Percentiles rank a stretch among this genome's conserved stretches.
Conservation (phyloP, 495 filamentous ascomycete genomes). For the Symbiotaphrina buchneri region DNA sequence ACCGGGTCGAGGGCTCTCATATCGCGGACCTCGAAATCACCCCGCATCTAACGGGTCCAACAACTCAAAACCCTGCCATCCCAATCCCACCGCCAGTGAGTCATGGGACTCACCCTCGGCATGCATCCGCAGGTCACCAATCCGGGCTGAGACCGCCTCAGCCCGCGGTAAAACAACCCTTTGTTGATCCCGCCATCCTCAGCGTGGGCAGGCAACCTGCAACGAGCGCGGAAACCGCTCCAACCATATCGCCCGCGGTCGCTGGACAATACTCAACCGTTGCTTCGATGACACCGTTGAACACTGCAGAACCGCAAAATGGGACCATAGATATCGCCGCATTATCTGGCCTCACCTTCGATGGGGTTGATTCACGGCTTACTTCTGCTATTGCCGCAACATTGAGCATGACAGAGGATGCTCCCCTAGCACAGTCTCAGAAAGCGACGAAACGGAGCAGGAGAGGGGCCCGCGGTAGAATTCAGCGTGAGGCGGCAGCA, state of each 20-base stretch:
- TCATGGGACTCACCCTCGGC: slow-evolving; percentile 4
- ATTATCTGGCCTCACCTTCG: too few species aligned
- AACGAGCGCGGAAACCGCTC: slow-evolving; percentile 32
- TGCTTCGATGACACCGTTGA: too few species aligned
- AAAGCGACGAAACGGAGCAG: too few species aligned
- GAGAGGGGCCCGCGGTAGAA: too few species aligned
- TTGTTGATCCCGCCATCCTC: slow-evolving; percentile 32
- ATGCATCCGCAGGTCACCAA: slow-evolving; percentile 5
- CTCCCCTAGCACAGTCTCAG: too few species aligned
- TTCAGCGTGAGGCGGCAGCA: too few species aligned
- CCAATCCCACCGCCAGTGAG: slow-evolving; percentile 1
- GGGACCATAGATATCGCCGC: too few species aligned
- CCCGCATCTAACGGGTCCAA: slow-evolving; percentile 10
- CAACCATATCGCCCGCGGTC: slow-evolving; percentile 20
- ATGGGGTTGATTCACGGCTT: too few species aligned
- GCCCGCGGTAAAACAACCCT: slow-evolving; percentile 9
- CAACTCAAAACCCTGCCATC: slow-evolving; percentile 5
- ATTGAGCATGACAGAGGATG: too few species aligned
- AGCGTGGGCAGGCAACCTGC: slow-evolving; percentile 19
- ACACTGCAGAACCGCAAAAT: too few species aligned
- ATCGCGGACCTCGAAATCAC: slow-evolving; percentile 34
- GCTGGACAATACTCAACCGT: too few species aligned
- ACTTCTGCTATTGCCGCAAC: too few species aligned
- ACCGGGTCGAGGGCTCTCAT: slow-evolving; percentile 27
- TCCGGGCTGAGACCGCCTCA: background rate